These are phyloP conservation scores for Coemansia sp. DNA, from an alignment of 192 early-diverging fungal genomes.

Conservation along the genomic window DNA sequence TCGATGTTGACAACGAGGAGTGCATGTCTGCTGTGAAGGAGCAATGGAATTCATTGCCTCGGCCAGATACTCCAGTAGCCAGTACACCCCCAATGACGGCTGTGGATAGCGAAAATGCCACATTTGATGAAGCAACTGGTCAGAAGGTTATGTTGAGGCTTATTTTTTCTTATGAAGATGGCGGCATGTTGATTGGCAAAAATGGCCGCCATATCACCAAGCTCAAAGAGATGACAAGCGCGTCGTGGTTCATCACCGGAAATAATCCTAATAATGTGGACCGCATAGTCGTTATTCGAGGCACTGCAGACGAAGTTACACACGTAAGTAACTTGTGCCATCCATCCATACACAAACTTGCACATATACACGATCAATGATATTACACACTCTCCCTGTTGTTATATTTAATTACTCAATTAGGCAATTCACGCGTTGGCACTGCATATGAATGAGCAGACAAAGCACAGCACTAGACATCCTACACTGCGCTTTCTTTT, in stretches of 20 bases:
- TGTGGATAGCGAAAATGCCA: neutral
- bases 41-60: neutral
- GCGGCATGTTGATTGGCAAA: slow-evolving; percentile 52
- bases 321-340: slow-evolving; percentile 26
- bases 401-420: neutral
- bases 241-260: slow-evolving; percentile 34
- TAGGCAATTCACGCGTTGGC: slow-evolving; percentile 38
- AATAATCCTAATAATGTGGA: slow-evolving; percentile 26
- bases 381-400: neutral
- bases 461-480: neutral
- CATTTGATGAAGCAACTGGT: neutral
- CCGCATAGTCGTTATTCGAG: slow-evolving; percentile 37
- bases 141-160: slow-evolving; percentile 20
- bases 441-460: slow-evolving; percentile 34
- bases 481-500: slow-evolving; percentile 35
- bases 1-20: neutral
- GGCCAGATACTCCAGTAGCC: neutral
- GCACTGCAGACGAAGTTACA: slow-evolving; percentile 18
- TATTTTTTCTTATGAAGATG: slow-evolving; percentile 38
- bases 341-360: neutral
- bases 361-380: neutral
- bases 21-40: neutral
- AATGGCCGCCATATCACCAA: slow-evolving; percentile 45
- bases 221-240: slow-evolving; percentile 38
- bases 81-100: neutral